phyloP scores from a whole-genome alignment of 441 rosid species.

The Erodium trifolium region DNA sequence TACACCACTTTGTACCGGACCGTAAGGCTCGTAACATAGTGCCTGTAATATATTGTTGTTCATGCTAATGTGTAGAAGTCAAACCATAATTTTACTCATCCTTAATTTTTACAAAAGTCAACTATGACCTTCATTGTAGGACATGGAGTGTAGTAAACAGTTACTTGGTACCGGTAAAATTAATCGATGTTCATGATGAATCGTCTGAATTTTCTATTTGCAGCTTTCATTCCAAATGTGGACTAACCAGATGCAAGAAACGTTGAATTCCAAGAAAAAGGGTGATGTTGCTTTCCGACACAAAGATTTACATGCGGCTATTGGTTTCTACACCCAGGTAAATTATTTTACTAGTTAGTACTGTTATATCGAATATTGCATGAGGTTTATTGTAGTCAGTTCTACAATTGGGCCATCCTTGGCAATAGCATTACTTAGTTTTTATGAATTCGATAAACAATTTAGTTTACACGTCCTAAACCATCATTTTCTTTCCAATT shows the following conservation, averaged over 20 bases:
- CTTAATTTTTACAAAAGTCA: neutral
- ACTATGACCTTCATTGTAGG: neutral
- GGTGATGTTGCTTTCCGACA: slow-evolving; percentile 72
- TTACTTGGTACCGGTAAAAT: too few species aligned
- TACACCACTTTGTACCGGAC: too few species aligned
- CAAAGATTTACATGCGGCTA: slow-evolving; percentile 61
- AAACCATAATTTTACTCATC: too few species aligned
- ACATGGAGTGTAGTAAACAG: neutral
- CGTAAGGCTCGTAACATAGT: too few species aligned
- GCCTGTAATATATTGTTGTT: too few species aligned
- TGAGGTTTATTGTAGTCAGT: too few species aligned
- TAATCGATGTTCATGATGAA: too few species aligned
- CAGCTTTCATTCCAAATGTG: slow-evolving; percentile 90
- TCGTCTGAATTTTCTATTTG: slow-evolving; percentile 18
- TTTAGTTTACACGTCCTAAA: too few species aligned
- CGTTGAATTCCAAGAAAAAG: slow-evolving; percentile 68
- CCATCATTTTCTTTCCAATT: too few species aligned
- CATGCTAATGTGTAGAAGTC: too few species aligned
- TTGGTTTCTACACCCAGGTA: slow-evolving; percentile 69
- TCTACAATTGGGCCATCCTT: neutral
- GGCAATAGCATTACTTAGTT: too few species aligned
- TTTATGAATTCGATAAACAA: too few species aligned
- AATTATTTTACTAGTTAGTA: neutral
- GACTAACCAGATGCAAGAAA: slow-evolving; percentile 85
- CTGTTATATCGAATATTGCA: neutral